These are phyloP conservation scores for Selaginella tamariscina DNA, from an alignment of 75 land plant species.

Conservation along the genomic window DNA sequence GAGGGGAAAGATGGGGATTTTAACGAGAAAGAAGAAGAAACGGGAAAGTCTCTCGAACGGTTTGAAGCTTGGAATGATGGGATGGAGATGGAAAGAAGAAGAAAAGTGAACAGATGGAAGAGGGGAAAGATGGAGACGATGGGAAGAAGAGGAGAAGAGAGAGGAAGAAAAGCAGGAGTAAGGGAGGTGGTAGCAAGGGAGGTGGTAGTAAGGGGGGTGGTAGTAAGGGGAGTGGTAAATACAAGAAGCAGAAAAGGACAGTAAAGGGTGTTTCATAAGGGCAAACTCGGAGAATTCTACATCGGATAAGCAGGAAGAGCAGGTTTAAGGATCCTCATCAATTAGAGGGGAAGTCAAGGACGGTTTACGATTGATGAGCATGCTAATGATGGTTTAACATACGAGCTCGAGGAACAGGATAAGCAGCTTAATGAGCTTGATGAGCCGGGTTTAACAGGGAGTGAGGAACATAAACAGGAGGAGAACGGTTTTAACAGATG, in stretches of 20 bases:
- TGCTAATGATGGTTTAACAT: too few relatives aligned
- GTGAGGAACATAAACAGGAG: neutral
- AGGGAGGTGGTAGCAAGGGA: neutral
- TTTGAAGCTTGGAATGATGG: neutral
- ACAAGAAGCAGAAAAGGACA: neutral
- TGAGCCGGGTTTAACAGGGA: too few relatives aligned
- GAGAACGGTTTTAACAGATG: too few relatives aligned
- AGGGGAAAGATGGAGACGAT: neutral
- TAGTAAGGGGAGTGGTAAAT: neutral
- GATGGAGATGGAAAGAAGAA: neutral
- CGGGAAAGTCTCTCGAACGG: neutral
- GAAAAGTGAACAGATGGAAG: neutral
- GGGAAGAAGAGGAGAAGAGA: neutral
- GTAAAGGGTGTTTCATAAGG: too few relatives aligned
- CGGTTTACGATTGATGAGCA: too few relatives aligned
- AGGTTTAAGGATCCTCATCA: too few relatives aligned
- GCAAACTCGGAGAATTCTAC: too few relatives aligned
- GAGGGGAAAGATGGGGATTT: neutral
- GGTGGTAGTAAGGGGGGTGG: neutral
- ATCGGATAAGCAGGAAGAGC: too few relatives aligned
- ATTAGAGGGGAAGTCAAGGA: too few relatives aligned
- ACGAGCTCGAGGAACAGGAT: too few relatives aligned
- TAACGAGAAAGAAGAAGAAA: neutral
- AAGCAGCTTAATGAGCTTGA: too few relatives aligned
- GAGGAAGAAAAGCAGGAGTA: neutral